Percentiles rank a stretch among this genome's conserved stretches.
These are phyloP conservation scores for Cryptococcus jaspeensis DNA, from an alignment of 1,284 basidiomycete species.

Conservation along the genomic window DNA sequence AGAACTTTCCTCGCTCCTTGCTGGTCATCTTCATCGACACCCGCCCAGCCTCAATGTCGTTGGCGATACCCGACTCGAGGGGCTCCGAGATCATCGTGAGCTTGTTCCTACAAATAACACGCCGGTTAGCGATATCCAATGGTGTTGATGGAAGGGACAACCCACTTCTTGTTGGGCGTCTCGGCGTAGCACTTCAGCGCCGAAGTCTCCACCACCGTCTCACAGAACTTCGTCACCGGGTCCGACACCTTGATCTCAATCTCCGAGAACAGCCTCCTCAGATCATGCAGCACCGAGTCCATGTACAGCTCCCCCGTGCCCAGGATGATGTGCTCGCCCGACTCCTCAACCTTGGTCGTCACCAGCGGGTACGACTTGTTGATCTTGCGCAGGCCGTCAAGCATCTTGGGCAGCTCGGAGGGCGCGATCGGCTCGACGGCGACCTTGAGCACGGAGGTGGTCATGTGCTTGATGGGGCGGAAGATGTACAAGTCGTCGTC, in stretches of 20 bases:
- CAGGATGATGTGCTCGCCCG: slow-evolving; percentile 93
- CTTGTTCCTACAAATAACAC: slow-evolving; percentile 66
- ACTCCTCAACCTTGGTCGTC: slow-evolving; percentile 95
- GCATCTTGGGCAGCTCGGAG: slow-evolving; percentile 97
- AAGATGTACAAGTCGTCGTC: slow-evolving; percentile 86
- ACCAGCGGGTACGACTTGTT: slow-evolving; percentile 97
- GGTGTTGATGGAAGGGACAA: not conserved
- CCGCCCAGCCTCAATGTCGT: slow-evolving; percentile 87
- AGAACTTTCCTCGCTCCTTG: slow-evolving; percentile 89
- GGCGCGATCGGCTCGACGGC: slow-evolving; percentile 98
- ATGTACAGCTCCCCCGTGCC: slow-evolving; percentile 97
- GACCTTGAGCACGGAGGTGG: slow-evolving; percentile 95
- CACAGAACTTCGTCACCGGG: slow-evolving; percentile 96
- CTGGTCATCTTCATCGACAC: slow-evolving; percentile 90
- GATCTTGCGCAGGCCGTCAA: slow-evolving; percentile 91
- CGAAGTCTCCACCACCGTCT: slow-evolving; percentile 97
- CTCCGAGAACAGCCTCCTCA: slow-evolving; percentile 88
- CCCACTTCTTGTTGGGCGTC: slow-evolving; percentile 97
- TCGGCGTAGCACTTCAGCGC: slow-evolving; percentile 98
- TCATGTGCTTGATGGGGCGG: slow-evolving; percentile 92
- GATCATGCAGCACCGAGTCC: slow-evolving; percentile 95
- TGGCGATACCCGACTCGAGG: slow-evolving; percentile 85
- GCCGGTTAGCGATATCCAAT: not conserved
- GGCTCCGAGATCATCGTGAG: slow-evolving; percentile 98
- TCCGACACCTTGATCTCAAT: slow-evolving; percentile 99